A percentile compares a stretch with the other conserved stretches of the same genome.
Conservation (phyloP, 2,329 filamentous ascomycete species). For the Penicillium brevicompactum region DNA sequence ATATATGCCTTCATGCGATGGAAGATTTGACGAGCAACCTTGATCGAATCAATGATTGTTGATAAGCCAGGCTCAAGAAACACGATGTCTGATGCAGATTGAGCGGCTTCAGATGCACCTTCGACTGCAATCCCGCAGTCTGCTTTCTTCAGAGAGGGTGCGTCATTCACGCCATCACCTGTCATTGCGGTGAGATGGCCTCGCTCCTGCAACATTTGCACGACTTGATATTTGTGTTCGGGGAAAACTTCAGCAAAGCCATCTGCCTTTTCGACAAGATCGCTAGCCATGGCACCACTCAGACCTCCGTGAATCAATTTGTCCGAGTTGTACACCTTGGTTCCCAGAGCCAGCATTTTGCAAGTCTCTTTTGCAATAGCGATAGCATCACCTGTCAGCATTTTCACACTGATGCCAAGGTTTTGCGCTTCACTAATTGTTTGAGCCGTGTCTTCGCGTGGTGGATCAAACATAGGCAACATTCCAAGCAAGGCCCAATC, state of each 20-base stretch:
- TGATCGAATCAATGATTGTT: slow-evolving; percentile 73
- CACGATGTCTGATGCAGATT: slow-evolving; percentile 73
- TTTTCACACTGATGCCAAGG: slow-evolving; percentile 77
- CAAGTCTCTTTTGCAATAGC: slow-evolving; percentile 80
- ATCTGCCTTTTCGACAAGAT: slow-evolving; percentile 73
- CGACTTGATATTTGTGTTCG: slow-evolving; percentile 76
- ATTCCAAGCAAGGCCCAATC: slow-evolving; percentile 74
- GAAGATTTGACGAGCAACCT: slow-evolving; percentile 74
- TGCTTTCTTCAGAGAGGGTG: slow-evolving; percentile 72
- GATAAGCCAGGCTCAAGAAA: slow-evolving; percentile 72
- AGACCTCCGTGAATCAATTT: slow-evolving; percentile 77
- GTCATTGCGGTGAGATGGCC: slow-evolving; percentile 75
- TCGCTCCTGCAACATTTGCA: slow-evolving; percentile 74
- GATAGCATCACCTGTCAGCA: slow-evolving; percentile 79
- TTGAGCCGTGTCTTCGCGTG: slow-evolving; percentile 76
- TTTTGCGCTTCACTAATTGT: slow-evolving; percentile 76
- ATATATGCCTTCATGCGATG: slow-evolving; percentile 79
- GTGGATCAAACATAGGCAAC: slow-evolving; percentile 79
- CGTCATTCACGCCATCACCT: slow-evolving; percentile 75
- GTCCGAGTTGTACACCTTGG: slow-evolving; percentile 80
- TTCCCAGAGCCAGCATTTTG: slow-evolving; percentile 78
- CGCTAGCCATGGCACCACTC: slow-evolving; percentile 68
- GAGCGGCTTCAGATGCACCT: slow-evolving; percentile 70
- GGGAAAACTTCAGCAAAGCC: slow-evolving; percentile 75
- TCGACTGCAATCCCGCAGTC: slow-evolving; percentile 75